Conservation (phyloP, 257 asterid species). For the Capsicum rhomboideum region DNA sequence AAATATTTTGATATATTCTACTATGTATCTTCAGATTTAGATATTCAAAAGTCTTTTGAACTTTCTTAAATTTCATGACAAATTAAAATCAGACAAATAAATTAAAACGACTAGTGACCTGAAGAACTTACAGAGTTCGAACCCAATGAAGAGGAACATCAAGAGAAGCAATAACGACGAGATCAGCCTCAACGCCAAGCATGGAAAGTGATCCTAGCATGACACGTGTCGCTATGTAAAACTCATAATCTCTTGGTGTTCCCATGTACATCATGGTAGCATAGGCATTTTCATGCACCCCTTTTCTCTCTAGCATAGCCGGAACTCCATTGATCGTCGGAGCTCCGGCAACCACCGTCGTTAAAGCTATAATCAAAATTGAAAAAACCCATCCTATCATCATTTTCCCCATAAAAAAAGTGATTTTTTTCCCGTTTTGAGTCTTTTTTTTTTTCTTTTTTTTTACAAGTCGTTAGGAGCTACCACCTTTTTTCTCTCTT, state of each 20-base stretch:
- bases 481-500: no score
- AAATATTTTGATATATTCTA: no score
- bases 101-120: no score
- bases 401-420: background rate
- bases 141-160: constrained; percentile 85
- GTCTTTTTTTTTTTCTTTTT: background rate
- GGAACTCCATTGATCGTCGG: background rate
- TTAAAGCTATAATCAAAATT: constrained; percentile 1
- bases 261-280: constrained; percentile 99
- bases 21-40: no score
- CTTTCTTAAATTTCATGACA: no score
- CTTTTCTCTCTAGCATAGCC: background rate
- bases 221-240: constrained; percentile 80
- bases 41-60: no score
- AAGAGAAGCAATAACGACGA: constrained; percentile 85
- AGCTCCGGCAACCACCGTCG: background rate
- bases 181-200: constrained; percentile 72
- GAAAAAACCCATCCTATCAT: background rate
- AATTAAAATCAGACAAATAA: no score
- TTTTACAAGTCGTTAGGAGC: no score
- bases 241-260: constrained; percentile 89
- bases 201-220: constrained; percentile 59
- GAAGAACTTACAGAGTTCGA: constrained; percentile 57
- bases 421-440: no score
- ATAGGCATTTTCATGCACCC: constrained; percentile 55